These are phyloP conservation scores for Potentilla sterilis DNA, from an alignment of 306 rosid species.

Conservation along the genomic window DNA sequence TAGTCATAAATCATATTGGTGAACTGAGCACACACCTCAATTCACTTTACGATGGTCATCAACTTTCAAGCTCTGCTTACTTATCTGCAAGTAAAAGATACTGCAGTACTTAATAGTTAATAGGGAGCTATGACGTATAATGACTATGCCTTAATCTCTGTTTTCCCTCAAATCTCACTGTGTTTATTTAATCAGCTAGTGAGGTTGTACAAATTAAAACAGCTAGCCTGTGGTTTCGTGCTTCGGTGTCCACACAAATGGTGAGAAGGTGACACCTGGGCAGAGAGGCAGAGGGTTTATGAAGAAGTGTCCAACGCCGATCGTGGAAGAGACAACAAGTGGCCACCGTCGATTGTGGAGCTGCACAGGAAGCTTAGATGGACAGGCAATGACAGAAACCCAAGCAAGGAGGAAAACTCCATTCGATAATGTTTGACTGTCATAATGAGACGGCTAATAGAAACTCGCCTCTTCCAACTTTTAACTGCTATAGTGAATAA, in stretches of 20 bases:
- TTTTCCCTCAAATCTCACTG: not conserved
- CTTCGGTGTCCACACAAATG: not conserved
- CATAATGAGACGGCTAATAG: too few relatives aligned
- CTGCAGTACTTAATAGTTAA: not conserved
- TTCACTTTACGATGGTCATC: not conserved
- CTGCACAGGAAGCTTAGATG: not conserved
- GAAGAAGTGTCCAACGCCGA: not conserved
- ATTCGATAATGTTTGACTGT: too few relatives aligned
- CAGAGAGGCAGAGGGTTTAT: not conserved
- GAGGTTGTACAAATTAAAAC: not conserved
- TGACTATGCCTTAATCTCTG: conserved; percentile 9
- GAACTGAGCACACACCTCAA: not conserved
- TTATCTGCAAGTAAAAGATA: not conserved
- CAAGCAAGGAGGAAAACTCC: not conserved
- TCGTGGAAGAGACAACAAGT: not conserved
- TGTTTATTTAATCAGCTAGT: not conserved
- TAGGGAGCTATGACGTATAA: not conserved
- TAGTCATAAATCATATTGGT: not conserved
- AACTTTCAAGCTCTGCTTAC: not conserved
- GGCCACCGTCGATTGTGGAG: not conserved
- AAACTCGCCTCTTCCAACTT: too few relatives aligned
- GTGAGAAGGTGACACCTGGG: not conserved
- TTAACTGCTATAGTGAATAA: not conserved
- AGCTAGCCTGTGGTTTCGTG: not conserved
- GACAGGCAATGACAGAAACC: not conserved